A percentile compares a stretch with the other conserved stretches of the same genome.
Evolutionary conservation across 371 early-diverging fungal genomes (phyloP).

Genomic region (Mortierella sp.): DNA sequence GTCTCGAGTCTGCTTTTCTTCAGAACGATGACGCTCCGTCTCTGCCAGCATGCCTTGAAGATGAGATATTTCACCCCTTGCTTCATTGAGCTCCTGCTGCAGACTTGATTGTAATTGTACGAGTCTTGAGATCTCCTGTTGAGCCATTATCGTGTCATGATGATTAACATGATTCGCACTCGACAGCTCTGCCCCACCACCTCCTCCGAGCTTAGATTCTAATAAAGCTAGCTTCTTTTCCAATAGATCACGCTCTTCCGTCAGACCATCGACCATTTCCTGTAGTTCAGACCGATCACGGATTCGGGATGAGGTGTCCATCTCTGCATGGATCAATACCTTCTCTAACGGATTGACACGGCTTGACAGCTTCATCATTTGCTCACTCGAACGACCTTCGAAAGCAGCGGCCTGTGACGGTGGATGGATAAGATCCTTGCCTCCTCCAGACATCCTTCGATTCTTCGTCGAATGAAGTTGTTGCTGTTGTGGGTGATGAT

Average conservation of each 20-base stretch:
- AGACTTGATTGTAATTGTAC: background rate
- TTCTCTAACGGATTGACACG: too few relatives aligned
- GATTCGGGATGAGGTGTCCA: background rate
- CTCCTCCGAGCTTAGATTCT: too few relatives aligned
- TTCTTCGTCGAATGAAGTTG: too few relatives aligned
- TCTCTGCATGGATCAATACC: too few relatives aligned
- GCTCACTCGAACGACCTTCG: too few relatives aligned
- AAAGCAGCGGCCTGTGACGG: too few relatives aligned
- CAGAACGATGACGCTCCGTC: conserved; percentile 6
- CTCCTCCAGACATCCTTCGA: conserved; percentile 1
- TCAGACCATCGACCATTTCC: too few relatives aligned
- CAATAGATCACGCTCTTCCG: background rate
- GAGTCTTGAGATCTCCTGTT: conserved; percentile 6
- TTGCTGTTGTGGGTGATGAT: background rate
- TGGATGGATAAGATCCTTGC: background rate
- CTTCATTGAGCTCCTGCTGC: conserved; percentile 21
- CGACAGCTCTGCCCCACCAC: background rate
- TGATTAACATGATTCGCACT: too few relatives aligned
- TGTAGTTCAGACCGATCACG: too few relatives aligned
- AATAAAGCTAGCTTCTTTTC: background rate
- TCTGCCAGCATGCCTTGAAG: conserved; percentile 4
- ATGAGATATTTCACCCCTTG: conserved; percentile 7
- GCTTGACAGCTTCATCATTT: too few relatives aligned
- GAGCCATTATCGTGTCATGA: background rate
- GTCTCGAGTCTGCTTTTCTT: conserved; percentile 5